Conservation (phyloP, 805 yeast genomes). For the Ogataea angusta region DNA sequence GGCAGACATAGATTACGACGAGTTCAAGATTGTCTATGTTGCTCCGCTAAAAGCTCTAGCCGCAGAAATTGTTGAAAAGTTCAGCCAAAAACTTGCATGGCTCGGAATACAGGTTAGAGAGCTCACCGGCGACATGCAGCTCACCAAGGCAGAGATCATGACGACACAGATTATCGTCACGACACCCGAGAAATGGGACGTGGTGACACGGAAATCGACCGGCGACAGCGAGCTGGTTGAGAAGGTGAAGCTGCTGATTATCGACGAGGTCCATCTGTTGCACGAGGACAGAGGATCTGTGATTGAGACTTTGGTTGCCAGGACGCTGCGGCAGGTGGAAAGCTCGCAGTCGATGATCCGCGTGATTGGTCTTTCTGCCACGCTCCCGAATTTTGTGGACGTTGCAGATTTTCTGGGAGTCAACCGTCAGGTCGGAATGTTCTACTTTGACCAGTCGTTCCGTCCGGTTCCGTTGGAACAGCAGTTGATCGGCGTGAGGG, state of each 20-base stretch:
- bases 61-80: constrained; percentile 93
- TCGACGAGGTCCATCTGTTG: constrained; percentile 93
- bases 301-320: constrained; percentile 89
- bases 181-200: constrained; percentile 98
- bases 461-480: constrained; percentile 93
- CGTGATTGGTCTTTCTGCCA: constrained; percentile 91
- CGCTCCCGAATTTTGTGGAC: constrained; percentile 85
- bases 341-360: constrained; percentile 90
- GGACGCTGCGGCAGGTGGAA: constrained; percentile 93
- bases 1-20: constrained; percentile 72
- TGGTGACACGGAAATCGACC: constrained; percentile 87
- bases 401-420: constrained; percentile 95
- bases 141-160: constrained; percentile 73
- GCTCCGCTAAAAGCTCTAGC: constrained; percentile 95
- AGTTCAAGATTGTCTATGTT: constrained; percentile 86
- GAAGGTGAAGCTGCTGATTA: constrained; percentile 80
- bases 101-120: constrained; percentile 84
- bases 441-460: constrained; percentile 88
- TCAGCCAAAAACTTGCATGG: constrained; percentile 73
- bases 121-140: constrained; percentile 93
- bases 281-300: constrained; percentile 99
- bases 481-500: constrained; percentile 79
- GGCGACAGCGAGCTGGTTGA: constrained; percentile 85
- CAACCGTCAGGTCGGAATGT: constrained; percentile 86
- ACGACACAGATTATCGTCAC: constrained; percentile 87